phyloP scores from a whole-genome alignment of 345 rosid genomes.

The Clausena lansium region DNA sequence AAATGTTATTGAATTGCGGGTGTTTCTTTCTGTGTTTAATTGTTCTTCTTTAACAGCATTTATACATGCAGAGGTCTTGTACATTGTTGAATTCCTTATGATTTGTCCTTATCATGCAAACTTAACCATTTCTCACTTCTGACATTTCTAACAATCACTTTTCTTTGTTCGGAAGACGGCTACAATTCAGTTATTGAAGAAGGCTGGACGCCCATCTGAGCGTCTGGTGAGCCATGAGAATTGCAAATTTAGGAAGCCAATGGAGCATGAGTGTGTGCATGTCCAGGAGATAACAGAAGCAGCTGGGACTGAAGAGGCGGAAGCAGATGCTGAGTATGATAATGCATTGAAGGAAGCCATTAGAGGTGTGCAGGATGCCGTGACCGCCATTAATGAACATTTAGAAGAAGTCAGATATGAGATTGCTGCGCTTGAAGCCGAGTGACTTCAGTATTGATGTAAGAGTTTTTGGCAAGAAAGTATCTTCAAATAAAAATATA shows the following conservation, averaged over 20 bases:
- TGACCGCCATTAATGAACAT: conserved; percentile 64
- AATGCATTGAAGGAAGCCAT: conserved; percentile 85
- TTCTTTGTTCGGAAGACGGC: conserved; percentile 49
- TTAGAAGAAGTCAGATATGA: conserved; percentile 43
- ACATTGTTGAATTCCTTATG: neutral
- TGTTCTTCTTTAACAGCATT: neutral
- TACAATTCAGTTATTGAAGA: conserved; percentile 82
- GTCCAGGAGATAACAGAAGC: conserved; percentile 88
- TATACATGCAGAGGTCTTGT: neutral
- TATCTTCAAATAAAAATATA: neutral
- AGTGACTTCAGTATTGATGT: conserved; percentile 11
- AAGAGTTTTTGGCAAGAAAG: neutral
- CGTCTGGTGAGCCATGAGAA: conserved; percentile 70
- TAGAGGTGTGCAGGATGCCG: conserved; percentile 83
- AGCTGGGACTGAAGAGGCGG: conserved; percentile 75
- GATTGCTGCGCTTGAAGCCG: conserved; percentile 59
- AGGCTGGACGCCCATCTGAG: conserved; percentile 81
- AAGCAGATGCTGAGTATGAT: conserved; percentile 81
- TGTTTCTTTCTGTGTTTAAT: neutral
- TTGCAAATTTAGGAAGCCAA: conserved; percentile 64
- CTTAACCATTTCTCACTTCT: neutral
- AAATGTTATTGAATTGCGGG: neutral
- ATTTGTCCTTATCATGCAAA: neutral
- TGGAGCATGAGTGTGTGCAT: conserved; percentile 74
- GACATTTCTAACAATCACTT: conserved; percentile 1